A percentile compares a stretch with the other conserved stretches of the same genome.
Evolutionary conservation across 2,329 filamentous ascomycete species (phyloP).

Genomic region (Alternaria gansuensis): DNA sequence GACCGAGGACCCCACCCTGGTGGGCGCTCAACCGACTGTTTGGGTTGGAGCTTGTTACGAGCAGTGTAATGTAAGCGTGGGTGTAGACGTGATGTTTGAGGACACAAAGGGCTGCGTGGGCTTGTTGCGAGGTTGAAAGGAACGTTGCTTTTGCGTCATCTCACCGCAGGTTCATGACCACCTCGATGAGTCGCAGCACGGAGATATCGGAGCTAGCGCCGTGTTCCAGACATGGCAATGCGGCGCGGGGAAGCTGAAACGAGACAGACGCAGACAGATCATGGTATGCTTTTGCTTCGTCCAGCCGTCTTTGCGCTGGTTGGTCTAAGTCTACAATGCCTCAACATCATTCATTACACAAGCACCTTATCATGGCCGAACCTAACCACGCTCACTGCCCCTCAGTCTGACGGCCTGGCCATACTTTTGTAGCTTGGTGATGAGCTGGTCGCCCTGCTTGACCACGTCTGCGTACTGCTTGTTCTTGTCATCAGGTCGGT

Average conservation of each 20-base stretch:
- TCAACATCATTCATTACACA: slow-evolving; percentile 37
- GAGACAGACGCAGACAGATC: slow-evolving; percentile 5
- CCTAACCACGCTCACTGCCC: slow-evolving; percentile 87
- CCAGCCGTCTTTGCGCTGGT: slow-evolving; percentile 27
- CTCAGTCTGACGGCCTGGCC: slow-evolving; percentile 93
- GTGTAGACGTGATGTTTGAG: background rate
- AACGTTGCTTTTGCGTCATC: slow-evolving; percentile 13
- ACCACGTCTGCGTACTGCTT: slow-evolving; percentile 99
- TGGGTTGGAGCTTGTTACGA: slow-evolving; percentile 12
- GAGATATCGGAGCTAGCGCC: slow-evolving; percentile 25
- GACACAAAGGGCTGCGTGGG: slow-evolving; percentile 19
- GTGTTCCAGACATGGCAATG: slow-evolving; percentile 16
- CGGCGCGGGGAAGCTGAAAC: slow-evolving; percentile 14
- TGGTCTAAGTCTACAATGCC: slow-evolving; percentile 38
- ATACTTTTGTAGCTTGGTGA: slow-evolving; percentile 99
- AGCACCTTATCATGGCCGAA: slow-evolving; percentile 3
- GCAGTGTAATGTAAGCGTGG: slow-evolving; percentile 20
- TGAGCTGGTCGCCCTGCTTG: slow-evolving; percentile 95
- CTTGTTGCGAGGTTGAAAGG: slow-evolving; percentile 9
- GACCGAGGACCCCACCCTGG: slow-evolving; percentile 36
- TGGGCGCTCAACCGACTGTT: slow-evolving; percentile 29
- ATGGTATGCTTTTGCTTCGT: slow-evolving; percentile 21
- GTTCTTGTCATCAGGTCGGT: slow-evolving; percentile 98
- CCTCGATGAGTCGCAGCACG: slow-evolving; percentile 16
- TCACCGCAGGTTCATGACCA: slow-evolving; percentile 26